Evolutionary conservation across 306 rosid species (phyloP).

Genomic region (Fagus sylvatica): DNA sequence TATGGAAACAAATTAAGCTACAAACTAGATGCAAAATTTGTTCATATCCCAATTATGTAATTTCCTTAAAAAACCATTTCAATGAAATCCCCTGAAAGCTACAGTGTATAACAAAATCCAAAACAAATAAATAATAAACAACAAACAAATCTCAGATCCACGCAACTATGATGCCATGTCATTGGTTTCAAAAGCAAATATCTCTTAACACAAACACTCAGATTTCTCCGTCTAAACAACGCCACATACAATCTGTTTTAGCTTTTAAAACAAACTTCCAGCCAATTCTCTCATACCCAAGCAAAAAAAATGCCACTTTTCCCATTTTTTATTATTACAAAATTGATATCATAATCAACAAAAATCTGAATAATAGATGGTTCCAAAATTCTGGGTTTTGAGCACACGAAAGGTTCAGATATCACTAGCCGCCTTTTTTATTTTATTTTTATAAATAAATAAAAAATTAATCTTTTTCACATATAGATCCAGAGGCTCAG

Average conservation of each 20-base stretch:
- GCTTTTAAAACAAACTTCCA: slow-evolving; percentile 2
- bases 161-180: neutral
- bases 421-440: neutral
- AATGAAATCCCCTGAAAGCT: no score
- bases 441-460: no score
- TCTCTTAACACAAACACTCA: neutral
- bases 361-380: neutral
- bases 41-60: neutral
- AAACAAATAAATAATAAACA: neutral
- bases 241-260: slow-evolving; percentile 19
- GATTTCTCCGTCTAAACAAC: slow-evolving; percentile 23
- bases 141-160: neutral
- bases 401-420: slow-evolving; percentile 2
- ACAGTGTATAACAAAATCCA: neutral
- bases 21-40: neutral
- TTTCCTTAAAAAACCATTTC: neutral
- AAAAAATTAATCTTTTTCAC: no score
- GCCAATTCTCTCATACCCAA: neutral
- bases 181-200: neutral
- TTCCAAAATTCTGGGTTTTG: neutral
- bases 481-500: neutral
- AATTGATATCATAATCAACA: neutral
- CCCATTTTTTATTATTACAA: neutral
- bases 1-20: neutral
- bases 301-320: neutral